These are phyloP conservation scores for Obelidium mucronatum DNA, from an alignment of 192 early-diverging fungal species.

Conservation along the genomic window DNA sequence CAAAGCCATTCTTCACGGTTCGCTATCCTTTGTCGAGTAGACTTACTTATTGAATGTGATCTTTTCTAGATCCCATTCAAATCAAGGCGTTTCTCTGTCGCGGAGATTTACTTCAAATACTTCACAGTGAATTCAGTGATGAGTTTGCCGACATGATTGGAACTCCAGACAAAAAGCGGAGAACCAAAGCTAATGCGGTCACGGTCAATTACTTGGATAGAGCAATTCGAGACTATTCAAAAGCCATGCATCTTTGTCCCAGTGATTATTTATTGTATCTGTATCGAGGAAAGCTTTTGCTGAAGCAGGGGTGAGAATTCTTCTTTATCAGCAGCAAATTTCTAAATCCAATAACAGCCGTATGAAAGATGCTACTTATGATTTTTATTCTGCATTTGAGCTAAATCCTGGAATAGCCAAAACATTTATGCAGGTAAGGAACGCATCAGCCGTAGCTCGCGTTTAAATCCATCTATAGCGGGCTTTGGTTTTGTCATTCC, in stretches of 20 bases:
- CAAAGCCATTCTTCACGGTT: conserved; percentile 50
- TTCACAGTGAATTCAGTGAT: conserved; percentile 41
- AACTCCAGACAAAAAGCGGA: conserved; percentile 34
- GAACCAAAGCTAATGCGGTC: conserved; percentile 18
- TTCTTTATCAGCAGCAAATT: background rate
- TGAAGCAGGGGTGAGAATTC: conserved; percentile 48
- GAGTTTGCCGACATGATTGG: conserved; percentile 12
- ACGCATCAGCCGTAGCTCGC: background rate
- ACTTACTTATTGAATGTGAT: background rate
- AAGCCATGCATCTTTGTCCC: conserved; percentile 60
- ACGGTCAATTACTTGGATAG: conserved; percentile 38
- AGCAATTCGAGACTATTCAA: conserved; percentile 58
- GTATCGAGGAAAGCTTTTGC: conserved; percentile 56
- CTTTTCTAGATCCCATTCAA: conserved; percentile 49
- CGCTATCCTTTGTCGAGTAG: background rate
- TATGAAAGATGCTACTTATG: conserved; percentile 58
- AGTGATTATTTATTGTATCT: conserved; percentile 59
- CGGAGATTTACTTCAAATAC: conserved; percentile 58
- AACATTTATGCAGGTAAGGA: conserved; percentile 57
- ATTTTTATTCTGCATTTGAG: conserved; percentile 66
- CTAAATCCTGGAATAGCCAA: conserved; percentile 64
- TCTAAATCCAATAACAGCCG: conserved; percentile 11
- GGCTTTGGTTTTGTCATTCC: conserved; percentile 61
- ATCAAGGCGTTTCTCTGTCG: conserved; percentile 52
- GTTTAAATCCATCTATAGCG: conserved; percentile 31